Percentiles rank a stretch among this genome's conserved stretches.
Conservation (phyloP, 306 rosid genomes). For the Acacia confusa region DNA sequence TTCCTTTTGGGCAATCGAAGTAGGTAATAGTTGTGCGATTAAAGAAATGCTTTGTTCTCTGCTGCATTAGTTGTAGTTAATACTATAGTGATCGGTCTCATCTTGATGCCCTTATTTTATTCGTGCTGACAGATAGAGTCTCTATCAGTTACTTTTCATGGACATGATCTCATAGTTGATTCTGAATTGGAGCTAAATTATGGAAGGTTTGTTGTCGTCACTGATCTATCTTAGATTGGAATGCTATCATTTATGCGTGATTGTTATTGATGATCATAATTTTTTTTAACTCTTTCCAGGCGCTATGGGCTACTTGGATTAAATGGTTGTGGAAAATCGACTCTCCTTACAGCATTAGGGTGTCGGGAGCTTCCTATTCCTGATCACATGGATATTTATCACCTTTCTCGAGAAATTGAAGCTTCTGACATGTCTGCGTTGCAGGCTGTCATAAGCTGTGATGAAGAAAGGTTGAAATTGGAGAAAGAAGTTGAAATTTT, state of each 20-base stretch:
- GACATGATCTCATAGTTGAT: slow-evolving; percentile 94
- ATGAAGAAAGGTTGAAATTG: slow-evolving; percentile 87
- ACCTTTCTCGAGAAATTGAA: slow-evolving; percentile 88
- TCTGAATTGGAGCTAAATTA: slow-evolving; percentile 92
- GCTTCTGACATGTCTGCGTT: slow-evolving; percentile 96
- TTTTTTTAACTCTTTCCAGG: slow-evolving; percentile 44
- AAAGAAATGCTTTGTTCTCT: slow-evolving; percentile 4
- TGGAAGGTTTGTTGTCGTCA: slow-evolving; percentile 66
- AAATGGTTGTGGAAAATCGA: slow-evolving; percentile 97
- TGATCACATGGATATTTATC: slow-evolving; percentile 94
- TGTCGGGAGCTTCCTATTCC: slow-evolving; percentile 92
- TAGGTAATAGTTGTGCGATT: slow-evolving; percentile 20
- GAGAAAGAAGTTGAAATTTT: slow-evolving; percentile 88
- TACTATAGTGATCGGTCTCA: neutral
- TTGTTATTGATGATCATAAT: slow-evolving; percentile 22
- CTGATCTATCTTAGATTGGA: neutral
- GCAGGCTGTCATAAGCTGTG: slow-evolving; percentile 90
- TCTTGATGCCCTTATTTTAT: slow-evolving; percentile 13
- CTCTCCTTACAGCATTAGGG: slow-evolving; percentile 85
- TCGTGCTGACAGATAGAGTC: slow-evolving; percentile 79
- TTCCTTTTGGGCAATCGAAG: neutral
- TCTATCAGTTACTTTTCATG: slow-evolving; percentile 90
- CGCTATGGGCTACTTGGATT: slow-evolving; percentile 96
- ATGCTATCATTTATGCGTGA: neutral
- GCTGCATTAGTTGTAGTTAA: neutral